Conservation (phyloP, 768 basidiomycete species). For the Phallus indusiatus region DNA sequence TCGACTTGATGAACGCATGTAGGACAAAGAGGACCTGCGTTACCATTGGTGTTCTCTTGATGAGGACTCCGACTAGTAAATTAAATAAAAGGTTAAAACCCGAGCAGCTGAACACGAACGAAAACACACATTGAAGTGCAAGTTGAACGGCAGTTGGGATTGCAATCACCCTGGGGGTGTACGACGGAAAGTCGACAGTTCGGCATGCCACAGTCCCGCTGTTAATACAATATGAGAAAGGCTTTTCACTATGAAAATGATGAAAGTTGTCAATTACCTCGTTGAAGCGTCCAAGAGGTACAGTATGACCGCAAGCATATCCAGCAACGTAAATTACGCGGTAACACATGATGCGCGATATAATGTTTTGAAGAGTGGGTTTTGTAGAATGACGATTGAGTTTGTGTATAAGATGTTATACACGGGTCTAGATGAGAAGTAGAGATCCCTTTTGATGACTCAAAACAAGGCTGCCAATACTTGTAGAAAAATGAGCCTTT, state of each 20-base stretch:
- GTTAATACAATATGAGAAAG: background rate
- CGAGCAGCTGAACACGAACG: background rate
- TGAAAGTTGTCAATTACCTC: background rate
- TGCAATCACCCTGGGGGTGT: background rate
- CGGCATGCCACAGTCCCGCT: background rate
- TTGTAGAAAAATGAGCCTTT: background rate
- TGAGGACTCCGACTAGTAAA: background rate
- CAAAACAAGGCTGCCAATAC: background rate
- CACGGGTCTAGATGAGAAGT: background rate
- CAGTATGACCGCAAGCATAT: background rate
- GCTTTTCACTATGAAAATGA: background rate
- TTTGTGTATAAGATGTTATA: background rate
- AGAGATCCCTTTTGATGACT: background rate
- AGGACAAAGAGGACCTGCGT: conserved; percentile 1
- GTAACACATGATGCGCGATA: background rate
- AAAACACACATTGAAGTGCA: conserved; percentile 4
- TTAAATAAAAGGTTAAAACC: background rate
- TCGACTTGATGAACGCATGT: conserved; percentile 1
- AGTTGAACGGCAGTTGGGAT: conserved; percentile 1
- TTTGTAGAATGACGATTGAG: background rate
- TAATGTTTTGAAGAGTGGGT: background rate
- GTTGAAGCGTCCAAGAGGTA: background rate
- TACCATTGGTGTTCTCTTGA: too few species aligned
- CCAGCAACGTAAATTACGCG: background rate
- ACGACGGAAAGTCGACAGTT: background rate